These are phyloP conservation scores for Termitomyces titanicus DNA, from an alignment of 768 basidiomycete genomes.

Conservation along the genomic window DNA sequence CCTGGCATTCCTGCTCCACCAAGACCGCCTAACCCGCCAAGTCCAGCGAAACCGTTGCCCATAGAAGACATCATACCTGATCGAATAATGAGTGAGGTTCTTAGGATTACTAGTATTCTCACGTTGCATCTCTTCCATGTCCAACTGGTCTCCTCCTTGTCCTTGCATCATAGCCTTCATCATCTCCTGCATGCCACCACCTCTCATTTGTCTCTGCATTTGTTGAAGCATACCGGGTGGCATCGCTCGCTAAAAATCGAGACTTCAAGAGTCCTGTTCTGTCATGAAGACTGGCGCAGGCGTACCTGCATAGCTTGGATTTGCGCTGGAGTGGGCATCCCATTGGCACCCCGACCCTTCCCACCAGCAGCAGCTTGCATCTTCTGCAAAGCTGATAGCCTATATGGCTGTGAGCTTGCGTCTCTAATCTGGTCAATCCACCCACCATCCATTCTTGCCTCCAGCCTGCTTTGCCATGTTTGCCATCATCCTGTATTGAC, in stretches of 20 bases:
- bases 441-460: constrained; percentile 92
- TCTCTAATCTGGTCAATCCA: constrained; percentile 7
- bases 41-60: constrained; percentile 65
- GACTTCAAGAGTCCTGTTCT: background rate
- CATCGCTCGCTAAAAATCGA: constrained; percentile 66
- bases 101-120: constrained; percentile 18
- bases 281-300: constrained; percentile 2
- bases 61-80: constrained; percentile 87
- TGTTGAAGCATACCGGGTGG: constrained; percentile 95
- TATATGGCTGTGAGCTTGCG: constrained; percentile 19
- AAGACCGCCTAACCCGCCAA: constrained; percentile 56
- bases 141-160: constrained; percentile 82
- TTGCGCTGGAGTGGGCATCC: constrained; percentile 90
- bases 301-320: constrained; percentile 91
- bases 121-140: constrained; percentile 96
- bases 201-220: constrained; percentile 77
- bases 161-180: constrained; percentile 99
- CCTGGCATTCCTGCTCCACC: constrained; percentile 57
- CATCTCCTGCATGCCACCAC: constrained; percentile 95
- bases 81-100: background rate
- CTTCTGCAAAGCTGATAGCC: constrained; percentile 88
- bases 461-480: constrained; percentile 99
- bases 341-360: constrained; percentile 81
- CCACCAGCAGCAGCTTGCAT: constrained; percentile 87
- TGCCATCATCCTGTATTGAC: constrained; percentile 98